Evolutionary conservation across 352 stramenopile genomes (phyloP).

Genomic region (Thalassiosira delicatula): DNA sequence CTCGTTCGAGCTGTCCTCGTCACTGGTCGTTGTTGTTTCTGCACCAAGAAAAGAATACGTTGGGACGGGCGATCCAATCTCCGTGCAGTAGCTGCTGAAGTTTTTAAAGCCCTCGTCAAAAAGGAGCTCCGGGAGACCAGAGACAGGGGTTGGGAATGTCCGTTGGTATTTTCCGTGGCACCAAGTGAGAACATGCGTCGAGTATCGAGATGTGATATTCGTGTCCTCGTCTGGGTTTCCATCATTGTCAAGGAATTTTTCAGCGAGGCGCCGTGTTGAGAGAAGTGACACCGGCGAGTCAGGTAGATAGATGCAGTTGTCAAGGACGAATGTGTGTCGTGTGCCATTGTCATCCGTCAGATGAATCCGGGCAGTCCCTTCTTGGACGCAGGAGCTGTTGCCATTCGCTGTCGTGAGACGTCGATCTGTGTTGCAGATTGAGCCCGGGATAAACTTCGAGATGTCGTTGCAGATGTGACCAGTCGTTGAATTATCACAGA

Average conservation of each 20-base stretch:
- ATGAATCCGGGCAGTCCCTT: constrained; percentile 4
- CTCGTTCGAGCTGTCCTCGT: neutral
- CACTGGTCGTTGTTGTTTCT: neutral
- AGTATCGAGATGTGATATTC: too few species aligned
- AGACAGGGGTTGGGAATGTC: constrained; percentile 28
- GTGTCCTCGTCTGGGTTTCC: too few species aligned
- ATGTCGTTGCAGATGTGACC: constrained; percentile 17
- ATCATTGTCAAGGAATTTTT: constrained; percentile 7
- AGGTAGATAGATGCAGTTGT: constrained; percentile 23
- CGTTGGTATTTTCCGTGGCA: neutral
- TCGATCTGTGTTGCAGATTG: neutral
- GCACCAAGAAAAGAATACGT: neutral
- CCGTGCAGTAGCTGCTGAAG: constrained; percentile 1
- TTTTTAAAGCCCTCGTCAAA: constrained; percentile 20
- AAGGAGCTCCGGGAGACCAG: constrained; percentile 17
- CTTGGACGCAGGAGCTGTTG: constrained; percentile 10
- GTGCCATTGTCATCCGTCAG: constrained; percentile 3
- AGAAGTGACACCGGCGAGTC: constrained; percentile 22
- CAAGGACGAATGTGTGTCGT: constrained; percentile 8
- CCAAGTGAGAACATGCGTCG: constrained; percentile 20
- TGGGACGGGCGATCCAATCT: neutral
- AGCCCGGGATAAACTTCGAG: constrained; percentile 1
- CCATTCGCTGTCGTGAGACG: constrained; percentile 15
- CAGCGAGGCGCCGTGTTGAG: constrained; percentile 15
- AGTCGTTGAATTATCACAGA: constrained; percentile 20